Conservation (phyloP, 495 filamentous ascomycete genomes). For the Apiosordaria backusii region DNA sequence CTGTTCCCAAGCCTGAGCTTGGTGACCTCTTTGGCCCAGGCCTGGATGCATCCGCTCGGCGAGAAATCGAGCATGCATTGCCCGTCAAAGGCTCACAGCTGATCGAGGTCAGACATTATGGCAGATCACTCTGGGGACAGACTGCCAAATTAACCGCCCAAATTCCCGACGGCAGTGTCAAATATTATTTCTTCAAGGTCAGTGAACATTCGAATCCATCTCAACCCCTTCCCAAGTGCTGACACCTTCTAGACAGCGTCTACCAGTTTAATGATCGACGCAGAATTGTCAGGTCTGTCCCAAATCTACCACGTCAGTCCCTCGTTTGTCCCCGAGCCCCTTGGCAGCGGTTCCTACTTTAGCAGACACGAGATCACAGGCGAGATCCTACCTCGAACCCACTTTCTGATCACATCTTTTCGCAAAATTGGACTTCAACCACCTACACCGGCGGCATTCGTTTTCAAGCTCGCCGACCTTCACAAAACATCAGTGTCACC, state of each 20-base stretch:
- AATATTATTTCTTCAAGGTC: not conserved
- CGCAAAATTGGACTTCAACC: not conserved
- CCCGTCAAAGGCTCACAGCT: not conserved
- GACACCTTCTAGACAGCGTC: not conserved
- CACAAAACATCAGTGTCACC: conserved; percentile 34
- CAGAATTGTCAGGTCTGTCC: not conserved
- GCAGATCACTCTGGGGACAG: not conserved
- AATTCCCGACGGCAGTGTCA: not conserved
- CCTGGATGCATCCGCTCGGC: not conserved
- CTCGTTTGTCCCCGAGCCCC: not conserved
- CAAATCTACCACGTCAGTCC: not conserved
- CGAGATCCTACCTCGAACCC: not conserved
- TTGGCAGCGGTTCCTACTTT: not conserved
- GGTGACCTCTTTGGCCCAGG: conserved; percentile 3
- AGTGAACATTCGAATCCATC: not conserved
- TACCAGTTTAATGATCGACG: not conserved
- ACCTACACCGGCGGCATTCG: not conserved
- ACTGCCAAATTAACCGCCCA: not conserved
- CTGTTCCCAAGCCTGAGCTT: conserved; percentile 13
- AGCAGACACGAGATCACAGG: not conserved
- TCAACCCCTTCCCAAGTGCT: not conserved
- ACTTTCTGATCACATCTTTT: not conserved
- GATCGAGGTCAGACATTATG: not conserved
- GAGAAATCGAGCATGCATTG: not conserved
- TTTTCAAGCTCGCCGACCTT: not conserved